Conservation (phyloP, 495 filamentous ascomycete genomes). For the Xylaria palmicola region DNA sequence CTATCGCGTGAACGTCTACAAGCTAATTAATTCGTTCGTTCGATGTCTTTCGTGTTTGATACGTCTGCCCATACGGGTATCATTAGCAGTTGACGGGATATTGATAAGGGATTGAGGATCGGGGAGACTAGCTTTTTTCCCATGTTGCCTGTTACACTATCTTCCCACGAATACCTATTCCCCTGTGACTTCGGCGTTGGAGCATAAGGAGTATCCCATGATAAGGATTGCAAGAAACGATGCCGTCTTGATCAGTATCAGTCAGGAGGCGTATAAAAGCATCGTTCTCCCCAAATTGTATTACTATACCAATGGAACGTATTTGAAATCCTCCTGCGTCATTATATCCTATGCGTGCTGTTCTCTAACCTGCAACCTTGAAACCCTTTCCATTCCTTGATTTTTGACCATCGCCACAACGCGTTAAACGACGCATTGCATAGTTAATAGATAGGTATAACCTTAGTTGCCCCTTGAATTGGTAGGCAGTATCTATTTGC, state of each 20-base stretch:
- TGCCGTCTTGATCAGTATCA: background rate
- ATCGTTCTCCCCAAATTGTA: conserved; percentile 2
- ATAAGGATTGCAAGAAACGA: background rate
- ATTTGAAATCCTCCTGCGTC: background rate
- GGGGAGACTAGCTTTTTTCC: background rate
- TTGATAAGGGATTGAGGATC: background rate
- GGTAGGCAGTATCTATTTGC: too few species aligned
- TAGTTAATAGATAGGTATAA: too few species aligned
- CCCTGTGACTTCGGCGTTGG: conserved; percentile 1
- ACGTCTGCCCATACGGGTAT: background rate
- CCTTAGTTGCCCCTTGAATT: too few species aligned
- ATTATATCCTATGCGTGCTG: too few species aligned
- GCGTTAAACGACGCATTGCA: too few species aligned
- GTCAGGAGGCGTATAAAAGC: background rate
- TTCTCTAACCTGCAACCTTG: too few species aligned
- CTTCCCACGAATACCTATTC: background rate
- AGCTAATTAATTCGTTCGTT: background rate
- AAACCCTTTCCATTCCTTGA: too few species aligned
- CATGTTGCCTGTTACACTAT: background rate
- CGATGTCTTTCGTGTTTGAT: background rate
- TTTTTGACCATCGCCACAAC: too few species aligned
- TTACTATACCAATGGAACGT: background rate
- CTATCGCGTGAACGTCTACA: conserved; percentile 16
- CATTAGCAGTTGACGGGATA: background rate
- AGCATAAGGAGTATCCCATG: background rate